These are phyloP conservation scores for Saccharomyces hybrid DNA, from an alignment of 1,139 yeast genomes.

Conservation along the genomic window DNA sequence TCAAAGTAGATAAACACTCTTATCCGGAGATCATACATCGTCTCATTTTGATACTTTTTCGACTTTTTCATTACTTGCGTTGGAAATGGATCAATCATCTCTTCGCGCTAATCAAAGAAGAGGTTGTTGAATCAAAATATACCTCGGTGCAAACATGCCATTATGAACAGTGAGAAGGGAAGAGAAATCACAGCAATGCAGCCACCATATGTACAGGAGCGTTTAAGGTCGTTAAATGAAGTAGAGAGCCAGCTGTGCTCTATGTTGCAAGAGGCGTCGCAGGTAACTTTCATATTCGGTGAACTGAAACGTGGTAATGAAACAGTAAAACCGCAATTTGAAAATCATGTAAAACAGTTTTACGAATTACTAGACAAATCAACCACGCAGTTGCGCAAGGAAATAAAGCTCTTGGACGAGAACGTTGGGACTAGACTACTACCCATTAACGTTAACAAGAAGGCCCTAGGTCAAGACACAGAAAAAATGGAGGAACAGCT, in stretches of 20 bases:
- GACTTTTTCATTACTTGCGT: background rate
- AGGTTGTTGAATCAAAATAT: background rate
- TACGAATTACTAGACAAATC: conserved; percentile 23
- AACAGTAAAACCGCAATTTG: conserved; percentile 24
- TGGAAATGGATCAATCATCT: background rate
- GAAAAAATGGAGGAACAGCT: conserved; percentile 28
- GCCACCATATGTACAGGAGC: conserved; percentile 34
- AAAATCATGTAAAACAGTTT: conserved; percentile 23
- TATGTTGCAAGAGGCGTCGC: conserved; percentile 36
- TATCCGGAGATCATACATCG: too few species aligned
- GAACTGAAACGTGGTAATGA: conserved; percentile 28
- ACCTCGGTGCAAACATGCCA: background rate
- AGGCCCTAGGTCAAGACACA: conserved; percentile 30
- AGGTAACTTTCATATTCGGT: conserved; percentile 33
- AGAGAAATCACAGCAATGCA: conserved; percentile 15
- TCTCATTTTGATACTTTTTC: background rate
- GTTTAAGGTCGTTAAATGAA: conserved; percentile 34
- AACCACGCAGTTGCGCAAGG: conserved; percentile 20
- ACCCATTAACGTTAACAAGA: conserved; percentile 29
- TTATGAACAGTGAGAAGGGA: background rate
- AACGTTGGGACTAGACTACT: conserved; percentile 27
- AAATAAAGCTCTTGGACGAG: conserved; percentile 27
- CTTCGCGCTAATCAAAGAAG: background rate
- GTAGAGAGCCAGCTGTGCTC: conserved; percentile 36
- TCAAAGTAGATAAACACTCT: too few species aligned